A percentile compares a stretch with the other conserved stretches of the same genome.
Evolutionary conservation across 129 eudicot genomes (phyloP).

Genomic region (Flaveria linearis): DNA sequence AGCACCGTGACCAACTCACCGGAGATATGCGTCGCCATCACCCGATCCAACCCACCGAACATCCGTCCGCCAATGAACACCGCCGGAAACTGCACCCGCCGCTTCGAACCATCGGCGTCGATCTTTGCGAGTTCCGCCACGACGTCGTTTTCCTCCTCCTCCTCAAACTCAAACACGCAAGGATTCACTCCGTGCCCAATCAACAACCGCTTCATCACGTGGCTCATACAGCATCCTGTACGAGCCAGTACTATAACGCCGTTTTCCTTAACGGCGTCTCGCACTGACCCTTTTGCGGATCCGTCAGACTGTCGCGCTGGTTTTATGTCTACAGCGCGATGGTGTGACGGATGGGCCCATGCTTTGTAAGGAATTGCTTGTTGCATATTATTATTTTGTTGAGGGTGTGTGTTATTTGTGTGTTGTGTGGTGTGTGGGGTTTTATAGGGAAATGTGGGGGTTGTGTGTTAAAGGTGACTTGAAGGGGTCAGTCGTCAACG

Average conservation of each 20-base stretch:
- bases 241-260: slow-evolving; percentile 59
- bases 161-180: slow-evolving; percentile 62
- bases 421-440: slow-evolving; percentile 1
- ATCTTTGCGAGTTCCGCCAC: slow-evolving; percentile 40
- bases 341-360: slow-evolving; percentile 17
- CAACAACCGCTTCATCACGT: slow-evolving; percentile 59
- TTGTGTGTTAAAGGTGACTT: slow-evolving; percentile 28
- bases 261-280: slow-evolving; percentile 53
- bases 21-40: slow-evolving; percentile 72
- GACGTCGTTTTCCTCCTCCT: slow-evolving; percentile 40
- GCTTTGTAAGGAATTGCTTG: slow-evolving; percentile 44
- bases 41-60: slow-evolving; percentile 75
- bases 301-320: not conserved
- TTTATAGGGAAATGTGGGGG: slow-evolving; percentile 19
- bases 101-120: not conserved
- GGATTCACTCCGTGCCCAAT: slow-evolving; percentile 72
- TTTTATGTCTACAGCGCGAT: not conserved
- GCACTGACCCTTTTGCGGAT: slow-evolving; percentile 29
- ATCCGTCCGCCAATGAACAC: slow-evolving; percentile 70
- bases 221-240: slow-evolving; percentile 82
- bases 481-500: slow-evolving; percentile 47
- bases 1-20: slow-evolving; percentile 71
- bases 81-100: slow-evolving; percentile 64
- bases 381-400: slow-evolving; percentile 19
- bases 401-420: not conserved